Evolutionary conservation across 306 rosid species (phyloP), one percentile per base, ranked within the genome.

Genomic region (Castanopsis chinensis): DNA sequence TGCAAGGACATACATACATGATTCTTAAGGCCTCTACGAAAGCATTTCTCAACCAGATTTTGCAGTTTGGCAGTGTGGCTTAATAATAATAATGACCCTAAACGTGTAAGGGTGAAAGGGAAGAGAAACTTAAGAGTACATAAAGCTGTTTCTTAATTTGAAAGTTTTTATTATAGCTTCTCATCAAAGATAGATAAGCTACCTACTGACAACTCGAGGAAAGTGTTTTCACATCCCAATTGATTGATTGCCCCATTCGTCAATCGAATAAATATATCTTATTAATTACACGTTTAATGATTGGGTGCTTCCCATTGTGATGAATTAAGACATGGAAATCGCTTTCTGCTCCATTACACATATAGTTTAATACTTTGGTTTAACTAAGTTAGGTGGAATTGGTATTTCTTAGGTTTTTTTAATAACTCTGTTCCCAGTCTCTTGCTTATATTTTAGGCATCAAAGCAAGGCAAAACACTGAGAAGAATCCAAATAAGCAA

Each of bases 91-190:
- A 71, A 78, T 86, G 86, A 80, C 71, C 64, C 10, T 53, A 82
- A 79, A 82, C 78, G 81, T 56, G 71, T 79, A 83, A 80, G 45
- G 75, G 79, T 56, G 71, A 81, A 83, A 80, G 54, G 72, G 79
- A 68, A 51, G 69, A 78, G 79, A 82, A 79, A 83, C 81, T 71
- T 78, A 73, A 60, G 83, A 88, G 84, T 78, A 80, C 82, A 80
- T 75, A 83, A 88, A 77, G 80, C 74, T 9, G 51, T 90, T 81
- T 35, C 93, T 87, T 90, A 78, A 82, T 79, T 85, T 80, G 82
- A 76, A 87, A 87, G 90, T 78, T 82, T 82, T 82, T 65, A 84
- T 82, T 61, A 88, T 90, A 60, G 85, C 89, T 83, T 86, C 83
- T 72, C 77, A 85, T 82, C 87, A 82, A 87, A 80, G 81, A 75